Evolutionary conservation across 768 basidiomycete genomes (phyloP), one percentile per base, ranked within the genome.

Genomic region (Rhodotorula kratochvilovae): DNA sequence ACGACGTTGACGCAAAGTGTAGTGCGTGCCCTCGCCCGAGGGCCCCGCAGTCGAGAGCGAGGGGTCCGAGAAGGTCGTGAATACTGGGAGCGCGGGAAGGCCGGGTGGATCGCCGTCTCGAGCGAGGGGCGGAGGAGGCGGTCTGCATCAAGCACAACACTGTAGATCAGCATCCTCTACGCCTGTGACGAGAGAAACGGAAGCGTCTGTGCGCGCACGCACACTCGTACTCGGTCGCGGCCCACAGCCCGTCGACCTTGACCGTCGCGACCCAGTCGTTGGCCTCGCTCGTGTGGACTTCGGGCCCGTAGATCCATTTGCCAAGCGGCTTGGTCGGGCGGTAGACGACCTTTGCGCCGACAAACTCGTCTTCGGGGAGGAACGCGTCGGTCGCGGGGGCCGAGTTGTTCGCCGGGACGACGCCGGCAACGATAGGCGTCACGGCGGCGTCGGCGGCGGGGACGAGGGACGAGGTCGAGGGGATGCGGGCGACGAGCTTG

Each of bases 31-130:
- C 35, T 64, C 56, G 43, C 68, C 35, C 15, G 43, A 36, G 27
- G 54, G 16, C 15, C 50, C 35, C 4, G n/a, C 27, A 3, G 51
- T 79, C 15, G 83, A 77, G 31, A 89, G 82, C 17, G 85, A 83
- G 15, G 87, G 84, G 78, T 91, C 90, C 5, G 90, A 89, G 80
- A 88, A 89, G 15, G 90, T 91, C 68, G 82, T 85, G 82, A 91
- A 90, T 79, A 79, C 57, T 89, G 84, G 13, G 87, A 11, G 76
- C 75, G 23, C 75, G 62, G 25, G 86, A 85, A 78, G 84, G 85
- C n/a, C 84, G 83, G 45, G 87, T 82, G 67, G 57, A 60, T 48
- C 16, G 73, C 56, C 39, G 61, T 61, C 27, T 61, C 55, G 60
- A 71, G 63, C 17, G 83, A 59, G 6, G 84, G 83, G 51, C 61